These are phyloP conservation scores for Mucor lusitanicus DNA, from an alignment of 371 early-diverging fungal genomes.

Conservation along the genomic window DNA sequence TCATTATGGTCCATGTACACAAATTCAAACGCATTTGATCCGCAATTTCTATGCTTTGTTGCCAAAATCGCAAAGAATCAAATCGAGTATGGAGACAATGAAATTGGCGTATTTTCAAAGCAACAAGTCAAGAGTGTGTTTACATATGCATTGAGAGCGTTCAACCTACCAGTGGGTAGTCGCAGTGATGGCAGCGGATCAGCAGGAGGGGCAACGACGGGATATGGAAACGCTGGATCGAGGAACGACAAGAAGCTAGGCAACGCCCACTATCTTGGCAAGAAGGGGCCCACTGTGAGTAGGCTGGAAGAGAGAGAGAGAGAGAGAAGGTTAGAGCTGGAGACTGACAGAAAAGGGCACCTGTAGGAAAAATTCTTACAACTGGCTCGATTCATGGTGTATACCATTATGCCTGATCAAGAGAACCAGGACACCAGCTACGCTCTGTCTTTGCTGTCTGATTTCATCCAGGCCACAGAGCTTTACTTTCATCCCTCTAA, in stretches of 20 bases:
- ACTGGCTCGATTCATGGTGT: conserved; percentile 78
- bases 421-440: conserved; percentile 22
- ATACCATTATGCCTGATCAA: conserved; percentile 66
- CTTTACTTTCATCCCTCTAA: conserved; percentile 91
- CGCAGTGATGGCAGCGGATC: conserved; percentile 48
- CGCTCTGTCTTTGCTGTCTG: conserved; percentile 63
- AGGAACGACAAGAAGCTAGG: conserved; percentile 47
- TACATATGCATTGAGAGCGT: conserved; percentile 67
- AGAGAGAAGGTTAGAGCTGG: not conserved
- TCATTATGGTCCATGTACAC: conserved; percentile 77
- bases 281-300: conserved; percentile 21
- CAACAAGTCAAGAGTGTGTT: conserved; percentile 70
- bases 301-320: not conserved
- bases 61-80: conserved; percentile 71
- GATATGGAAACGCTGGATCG: conserved; percentile 32
- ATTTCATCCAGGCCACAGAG: conserved; percentile 84
- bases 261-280: conserved; percentile 44
- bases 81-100: conserved; percentile 29
- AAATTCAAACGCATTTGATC: conserved; percentile 58
- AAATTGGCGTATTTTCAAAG: conserved; percentile 63
- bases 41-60: conserved; percentile 67
- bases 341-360: not conserved
- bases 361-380: conserved; percentile 58
- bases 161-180: conserved; percentile 82
- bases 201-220: conserved; percentile 40